Evolutionary conservation across 2,329 filamentous ascomycete genomes (phyloP).

Genomic region (Xylariaceae sp.): DNA sequence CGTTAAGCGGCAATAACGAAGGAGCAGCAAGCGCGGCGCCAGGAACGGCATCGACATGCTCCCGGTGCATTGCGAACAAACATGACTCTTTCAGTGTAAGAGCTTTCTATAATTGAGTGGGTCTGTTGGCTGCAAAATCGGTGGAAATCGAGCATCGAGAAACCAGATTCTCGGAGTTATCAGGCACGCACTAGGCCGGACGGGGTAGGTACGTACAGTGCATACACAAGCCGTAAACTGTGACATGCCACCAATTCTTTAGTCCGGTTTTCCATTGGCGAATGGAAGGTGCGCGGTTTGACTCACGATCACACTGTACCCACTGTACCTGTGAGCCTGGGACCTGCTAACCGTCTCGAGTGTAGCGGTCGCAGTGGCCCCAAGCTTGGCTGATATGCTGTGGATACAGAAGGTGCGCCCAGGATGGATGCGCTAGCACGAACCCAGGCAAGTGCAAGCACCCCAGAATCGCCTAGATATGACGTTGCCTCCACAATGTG

Average conservation of each 20-base stretch:
- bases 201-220: no score
- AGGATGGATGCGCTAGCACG: no score
- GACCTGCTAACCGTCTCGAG: no score
- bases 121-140: not conserved
- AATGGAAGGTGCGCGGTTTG: not conserved
- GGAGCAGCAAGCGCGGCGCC: not conserved
- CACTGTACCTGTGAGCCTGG: no score
- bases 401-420: not conserved
- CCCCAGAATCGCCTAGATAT: not conserved
- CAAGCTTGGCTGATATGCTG: not conserved
- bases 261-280: no score
- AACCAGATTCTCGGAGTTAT: not conserved
- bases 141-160: not conserved
- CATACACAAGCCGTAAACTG: no score
- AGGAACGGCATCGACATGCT: not conserved
- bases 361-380: not conserved
- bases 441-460: not conserved
- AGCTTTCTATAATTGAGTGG: not conserved
- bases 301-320: not conserved
- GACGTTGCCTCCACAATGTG: not conserved
- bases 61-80: not conserved
- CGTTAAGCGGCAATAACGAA: not conserved
- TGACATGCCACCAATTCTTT: no score
- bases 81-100: not conserved
- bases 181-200: no score